Base-by-base conservation (phyloP, 306 rosid species). In the Prunus mume region DNA sequence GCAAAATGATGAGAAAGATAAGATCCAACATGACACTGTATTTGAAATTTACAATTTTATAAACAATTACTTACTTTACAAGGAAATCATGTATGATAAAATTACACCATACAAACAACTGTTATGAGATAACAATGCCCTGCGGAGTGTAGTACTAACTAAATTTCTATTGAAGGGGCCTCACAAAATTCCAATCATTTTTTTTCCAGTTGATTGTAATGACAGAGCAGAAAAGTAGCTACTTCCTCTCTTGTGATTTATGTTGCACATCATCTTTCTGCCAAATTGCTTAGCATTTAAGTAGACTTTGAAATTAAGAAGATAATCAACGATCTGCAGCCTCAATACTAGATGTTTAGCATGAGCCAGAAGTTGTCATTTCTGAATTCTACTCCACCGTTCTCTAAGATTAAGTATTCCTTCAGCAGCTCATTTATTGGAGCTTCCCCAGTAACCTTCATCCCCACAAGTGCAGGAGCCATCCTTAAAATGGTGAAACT, bases 391-490 rank as follows among this genome's bases (percentile, higher is more conserved):
- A 43, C 57, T 46, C 27, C 2, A 41, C 67, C 38, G 24, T 61
- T 30, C 55, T 66, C 61, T 68, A 34, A 25, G 49, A 65, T 78
- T 73, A 80, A 52, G 68, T 50, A 66, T 69, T 80, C 32, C 65
- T 76, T 65, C 80, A 64, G 34, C 74, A 78, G 20, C 30, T 71
- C 50, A 19, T n/a, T 83, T 76, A 69, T 75, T 79, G 56, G 66
- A 72, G 58, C 69, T 69, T 50, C 76, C 75, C 81, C 77, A 68
- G 56, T 94, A 89, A 45, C 89, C 96, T 70, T 89, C 90, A 79
- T 90, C 96, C 80, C 85, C 87, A 87, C 98, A 94, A 34, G 97
- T 86, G 81, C 97, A 93, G 57, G 85, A 54, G 19, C 97, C 98
- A 71, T 94, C 96, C 80, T 87, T 94, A 85, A 94, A 94, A 86